These are phyloP conservation scores for Pseudozyma thailandica DNA, from an alignment of 1,284 basidiomycete genomes.

Conservation along the genomic window DNA sequence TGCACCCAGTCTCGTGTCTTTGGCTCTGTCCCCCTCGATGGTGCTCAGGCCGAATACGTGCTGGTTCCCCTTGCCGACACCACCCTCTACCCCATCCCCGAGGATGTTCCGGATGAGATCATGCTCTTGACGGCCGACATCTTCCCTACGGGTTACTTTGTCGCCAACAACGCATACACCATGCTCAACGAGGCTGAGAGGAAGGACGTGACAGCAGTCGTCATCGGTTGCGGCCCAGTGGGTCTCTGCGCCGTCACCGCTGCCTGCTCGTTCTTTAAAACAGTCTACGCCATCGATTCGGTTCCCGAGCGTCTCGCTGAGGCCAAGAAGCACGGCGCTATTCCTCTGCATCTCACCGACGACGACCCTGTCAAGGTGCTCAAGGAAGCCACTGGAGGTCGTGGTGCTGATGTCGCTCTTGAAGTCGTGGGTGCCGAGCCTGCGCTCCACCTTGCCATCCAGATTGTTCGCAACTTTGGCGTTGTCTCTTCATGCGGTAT, in stretches of 20 bases:
- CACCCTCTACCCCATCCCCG: constrained; percentile 76
- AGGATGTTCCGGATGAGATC: constrained; percentile 70
- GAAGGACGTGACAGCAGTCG: constrained; percentile 58
- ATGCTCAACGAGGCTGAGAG: constrained; percentile 56
- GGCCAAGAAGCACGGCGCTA: constrained; percentile 59
- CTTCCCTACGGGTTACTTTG: constrained; percentile 73
- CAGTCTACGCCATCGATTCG: constrained; percentile 66
- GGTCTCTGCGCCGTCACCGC: constrained; percentile 70
- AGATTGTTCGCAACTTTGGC: constrained; percentile 82
- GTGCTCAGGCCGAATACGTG: constrained; percentile 87
- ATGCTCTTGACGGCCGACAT: constrained; percentile 76
- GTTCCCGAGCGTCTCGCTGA: constrained; percentile 65
- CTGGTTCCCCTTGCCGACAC: constrained; percentile 80
- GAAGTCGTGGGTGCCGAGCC: constrained; percentile 82
- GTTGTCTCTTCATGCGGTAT: constrained; percentile 83
- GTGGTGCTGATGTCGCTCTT: constrained; percentile 70
- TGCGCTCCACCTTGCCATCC: constrained; percentile 79
- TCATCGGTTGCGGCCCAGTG: constrained; percentile 70
- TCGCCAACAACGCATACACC: constrained; percentile 75
- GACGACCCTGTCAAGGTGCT: constrained; percentile 45
- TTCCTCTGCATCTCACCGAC: constrained; percentile 60
- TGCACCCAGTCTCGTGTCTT: constrained; percentile 78
- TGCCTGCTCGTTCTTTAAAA: constrained; percentile 68
- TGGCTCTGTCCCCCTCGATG: constrained; percentile 78
- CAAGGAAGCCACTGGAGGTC: constrained; percentile 60